A percentile compares a stretch with the other conserved stretches of the same genome.
phyloP scores from a whole-genome alignment of 495 filamentous ascomycete species.

The Copromyces sp. region DNA sequence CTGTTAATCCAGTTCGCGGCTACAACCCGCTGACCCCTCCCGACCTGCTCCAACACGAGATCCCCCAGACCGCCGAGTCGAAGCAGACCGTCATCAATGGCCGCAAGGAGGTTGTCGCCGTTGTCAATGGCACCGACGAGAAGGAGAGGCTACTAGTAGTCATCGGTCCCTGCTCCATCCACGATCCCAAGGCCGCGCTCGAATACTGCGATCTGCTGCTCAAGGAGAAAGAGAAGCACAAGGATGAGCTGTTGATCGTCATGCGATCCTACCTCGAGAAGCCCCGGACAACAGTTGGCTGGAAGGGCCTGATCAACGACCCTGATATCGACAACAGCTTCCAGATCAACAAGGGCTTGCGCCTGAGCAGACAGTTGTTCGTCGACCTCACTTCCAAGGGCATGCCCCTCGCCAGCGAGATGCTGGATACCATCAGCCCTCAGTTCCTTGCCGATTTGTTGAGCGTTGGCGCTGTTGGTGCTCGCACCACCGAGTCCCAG shows the following conservation, averaged over 20 bases:
- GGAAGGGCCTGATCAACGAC: conserved; percentile 99
- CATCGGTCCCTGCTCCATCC: conserved; percentile 93
- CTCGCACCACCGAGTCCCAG: conserved; percentile 91
- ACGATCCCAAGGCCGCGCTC: conserved; percentile 84
- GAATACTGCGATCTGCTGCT: conserved; percentile 86
- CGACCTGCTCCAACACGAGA: conserved; percentile 91
- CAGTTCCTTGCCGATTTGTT: conserved; percentile 95
- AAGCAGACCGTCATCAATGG: conserved; percentile 69
- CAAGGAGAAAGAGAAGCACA: conserved; percentile 78
- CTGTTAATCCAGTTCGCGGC: conserved; percentile 53
- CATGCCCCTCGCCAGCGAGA: conserved; percentile 97
- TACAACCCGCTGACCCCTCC: conserved; percentile 93
- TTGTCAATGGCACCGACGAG: conserved; percentile 71
- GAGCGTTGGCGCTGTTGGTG: conserved; percentile 86
- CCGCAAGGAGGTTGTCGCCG: conserved; percentile 69
- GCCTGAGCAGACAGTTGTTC: conserved; percentile 80
- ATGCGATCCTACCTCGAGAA: conserved; percentile 99
- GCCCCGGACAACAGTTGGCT: conserved; percentile 94
- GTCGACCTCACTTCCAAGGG: conserved; percentile 88
- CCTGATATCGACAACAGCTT: conserved; percentile 98
- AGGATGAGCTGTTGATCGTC: conserved; percentile 81
- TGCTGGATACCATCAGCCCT: conserved; percentile 97
- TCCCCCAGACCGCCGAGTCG: conserved; percentile 66
- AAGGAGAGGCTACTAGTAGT: conserved; percentile 78
- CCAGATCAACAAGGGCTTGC: conserved; percentile 96